Evolutionary conservation across 1,284 basidiomycete genomes (phyloP).

Genomic region (Tilletia horrida): DNA sequence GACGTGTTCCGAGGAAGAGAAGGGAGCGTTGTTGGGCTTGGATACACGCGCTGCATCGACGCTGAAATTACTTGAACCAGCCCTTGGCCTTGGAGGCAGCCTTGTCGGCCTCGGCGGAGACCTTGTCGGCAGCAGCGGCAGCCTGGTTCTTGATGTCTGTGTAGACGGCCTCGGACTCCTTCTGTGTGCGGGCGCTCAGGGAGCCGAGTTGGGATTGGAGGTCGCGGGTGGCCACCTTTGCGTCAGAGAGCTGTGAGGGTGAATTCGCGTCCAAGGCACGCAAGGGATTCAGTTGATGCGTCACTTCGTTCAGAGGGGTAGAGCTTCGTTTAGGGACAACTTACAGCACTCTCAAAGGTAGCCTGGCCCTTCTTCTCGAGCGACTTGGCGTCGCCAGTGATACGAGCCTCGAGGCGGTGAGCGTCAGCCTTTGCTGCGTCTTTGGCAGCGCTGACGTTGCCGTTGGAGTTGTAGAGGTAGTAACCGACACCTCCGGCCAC

Average conservation of each 20-base stretch:
- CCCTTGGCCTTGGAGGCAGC: background rate
- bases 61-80: background rate
- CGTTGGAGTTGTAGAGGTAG: background rate
- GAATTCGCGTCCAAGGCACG: too few relatives aligned
- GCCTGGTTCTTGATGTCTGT: conserved; percentile 9
- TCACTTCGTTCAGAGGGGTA: too few relatives aligned
- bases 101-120: conserved; percentile 15
- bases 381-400: conserved; percentile 7
- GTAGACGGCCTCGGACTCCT: background rate
- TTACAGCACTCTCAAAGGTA: conserved; percentile 10
- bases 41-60: background rate
- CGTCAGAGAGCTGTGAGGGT: conserved; percentile 3
- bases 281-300: too few relatives aligned
- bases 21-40: too few relatives aligned
- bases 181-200: conserved; percentile 7
- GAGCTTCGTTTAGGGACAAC: too few relatives aligned
- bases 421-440: background rate
- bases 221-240: conserved; percentile 1
- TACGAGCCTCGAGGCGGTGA: background rate
- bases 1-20: too few relatives aligned
- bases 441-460: background rate
- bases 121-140: conserved; percentile 15
- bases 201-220: conserved; percentile 15
- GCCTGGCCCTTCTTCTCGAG: conserved; percentile 3
- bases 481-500: conserved; percentile 6